Evolutionary conservation across 1,284 basidiomycete species (phyloP).

Genomic region (Cryptococcus maquisensis): DNA sequence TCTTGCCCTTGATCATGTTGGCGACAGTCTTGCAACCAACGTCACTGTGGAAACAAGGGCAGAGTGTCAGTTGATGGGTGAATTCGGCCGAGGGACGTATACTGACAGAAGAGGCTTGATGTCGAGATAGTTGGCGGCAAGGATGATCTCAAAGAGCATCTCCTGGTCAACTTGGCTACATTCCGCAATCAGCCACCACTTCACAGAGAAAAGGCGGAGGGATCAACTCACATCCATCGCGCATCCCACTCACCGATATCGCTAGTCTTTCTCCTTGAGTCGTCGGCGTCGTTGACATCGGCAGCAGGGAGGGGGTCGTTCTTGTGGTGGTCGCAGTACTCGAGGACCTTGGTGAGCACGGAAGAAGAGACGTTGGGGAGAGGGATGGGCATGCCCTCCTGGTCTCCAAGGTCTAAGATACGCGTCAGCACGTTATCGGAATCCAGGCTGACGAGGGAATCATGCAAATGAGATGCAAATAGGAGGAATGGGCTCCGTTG

Average conservation of each 20-base stretch:
- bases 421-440: neutral
- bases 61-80: neutral
- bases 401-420: constrained; percentile 78
- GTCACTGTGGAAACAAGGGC: constrained; percentile 66
- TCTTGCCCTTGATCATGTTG: constrained; percentile 92
- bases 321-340: constrained; percentile 99
- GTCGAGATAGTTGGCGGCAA: constrained; percentile 99
- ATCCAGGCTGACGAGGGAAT: neutral
- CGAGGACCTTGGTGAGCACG: constrained; percentile 96
- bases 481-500: neutral
- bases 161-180: constrained; percentile 67
- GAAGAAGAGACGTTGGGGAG: constrained; percentile 94
- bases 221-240: constrained; percentile 67
- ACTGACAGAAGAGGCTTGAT: constrained; percentile 96
- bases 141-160: constrained; percentile 92
- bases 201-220: neutral
- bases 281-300: constrained; percentile 72
- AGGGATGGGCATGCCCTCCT: constrained; percentile 83
- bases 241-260: constrained; percentile 99
- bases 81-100: neutral
- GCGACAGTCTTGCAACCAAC: constrained; percentile 99
- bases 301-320: constrained; percentile 88
- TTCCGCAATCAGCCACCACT: too few species aligned
- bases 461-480: neutral
- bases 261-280: constrained; percentile 93